Conservation (phyloP, 2,329 filamentous ascomycete species). For the Aspergillus neoniger region DNA sequence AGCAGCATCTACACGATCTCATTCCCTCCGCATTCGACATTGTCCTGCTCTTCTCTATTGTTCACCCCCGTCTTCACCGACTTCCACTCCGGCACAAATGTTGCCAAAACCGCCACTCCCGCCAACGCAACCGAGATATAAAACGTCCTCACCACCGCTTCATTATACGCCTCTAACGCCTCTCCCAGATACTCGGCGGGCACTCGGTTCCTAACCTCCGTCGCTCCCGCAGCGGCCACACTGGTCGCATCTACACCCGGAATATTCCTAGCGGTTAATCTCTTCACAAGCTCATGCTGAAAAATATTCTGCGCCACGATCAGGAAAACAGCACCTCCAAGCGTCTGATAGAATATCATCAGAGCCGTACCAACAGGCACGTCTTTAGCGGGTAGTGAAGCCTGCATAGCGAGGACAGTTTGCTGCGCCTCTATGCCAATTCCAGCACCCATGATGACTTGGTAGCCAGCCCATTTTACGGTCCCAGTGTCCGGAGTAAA, state of each 20-base stretch:
- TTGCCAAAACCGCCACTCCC: not conserved
- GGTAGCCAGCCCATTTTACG: slow-evolving; percentile 8
- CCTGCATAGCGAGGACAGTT: slow-evolving; percentile 34
- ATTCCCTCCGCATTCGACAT: no score
- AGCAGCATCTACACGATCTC: no score
- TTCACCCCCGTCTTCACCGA: not conserved
- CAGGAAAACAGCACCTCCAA: slow-evolving; percentile 49
- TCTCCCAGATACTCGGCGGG: not conserved
- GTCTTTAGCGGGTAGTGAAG: slow-evolving; percentile 34
- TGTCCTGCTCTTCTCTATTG: no score
- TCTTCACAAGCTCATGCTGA: not conserved
- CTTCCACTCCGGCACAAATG: not conserved
- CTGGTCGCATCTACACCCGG: not conserved
- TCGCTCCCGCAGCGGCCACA: not conserved
- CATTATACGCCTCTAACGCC: slow-evolving; percentile 3
- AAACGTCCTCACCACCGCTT: not conserved
- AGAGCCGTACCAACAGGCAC: slow-evolving; percentile 37
- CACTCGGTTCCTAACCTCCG: not conserved
- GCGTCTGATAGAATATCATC: slow-evolving; percentile 37
- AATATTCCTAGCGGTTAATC: not conserved
- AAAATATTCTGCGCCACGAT: slow-evolving; percentile 48
- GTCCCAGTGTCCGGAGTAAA: not conserved
- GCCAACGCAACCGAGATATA: not conserved
- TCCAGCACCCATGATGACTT: slow-evolving; percentile 14
- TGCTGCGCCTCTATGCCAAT: slow-evolving; percentile 10